These are phyloP conservation scores for Torulaspora indica DNA, from an alignment of 805 yeast genomes.

Conservation along the genomic window DNA sequence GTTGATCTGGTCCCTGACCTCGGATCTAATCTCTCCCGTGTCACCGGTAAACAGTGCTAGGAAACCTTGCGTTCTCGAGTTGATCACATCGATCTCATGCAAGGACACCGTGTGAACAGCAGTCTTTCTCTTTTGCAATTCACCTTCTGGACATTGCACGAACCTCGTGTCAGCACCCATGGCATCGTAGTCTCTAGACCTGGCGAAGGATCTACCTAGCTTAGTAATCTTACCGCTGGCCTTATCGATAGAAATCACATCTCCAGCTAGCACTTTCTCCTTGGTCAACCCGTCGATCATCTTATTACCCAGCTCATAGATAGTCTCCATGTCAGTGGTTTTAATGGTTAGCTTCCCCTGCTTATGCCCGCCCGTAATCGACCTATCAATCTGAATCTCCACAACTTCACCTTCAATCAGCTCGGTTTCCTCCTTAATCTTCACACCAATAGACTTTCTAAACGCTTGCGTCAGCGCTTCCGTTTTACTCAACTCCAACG, in stretches of 20 bases:
- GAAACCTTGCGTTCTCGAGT: constrained; percentile 96
- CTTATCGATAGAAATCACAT: constrained; percentile 91
- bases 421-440: constrained; percentile 95
- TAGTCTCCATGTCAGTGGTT: constrained; percentile 97
- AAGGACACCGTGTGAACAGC: constrained; percentile 97
- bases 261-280: constrained; percentile 96
- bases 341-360: constrained; percentile 97
- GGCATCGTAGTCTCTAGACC: constrained; percentile 97
- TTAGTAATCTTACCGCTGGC: constrained; percentile 91
- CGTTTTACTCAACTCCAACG: constrained; percentile 88
- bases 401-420: constrained; percentile 98
- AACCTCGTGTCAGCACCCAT: constrained; percentile 98
- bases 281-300: constrained; percentile 92
- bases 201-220: constrained; percentile 91
- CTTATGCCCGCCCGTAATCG: constrained; percentile 94
- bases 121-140: constrained; percentile 89
- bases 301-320: constrained; percentile 88
- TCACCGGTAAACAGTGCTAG: constrained; percentile 92
- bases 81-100: constrained; percentile 96
- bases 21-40: constrained; percentile 95
- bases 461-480: constrained; percentile 96
- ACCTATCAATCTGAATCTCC: constrained; percentile 89
- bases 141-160: constrained; percentile 98
- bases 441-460: constrained; percentile 91
- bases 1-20: constrained; percentile 93